These are phyloP conservation scores for Russula earlei DNA, from an alignment of 768 basidiomycete species.

Conservation along the genomic window DNA sequence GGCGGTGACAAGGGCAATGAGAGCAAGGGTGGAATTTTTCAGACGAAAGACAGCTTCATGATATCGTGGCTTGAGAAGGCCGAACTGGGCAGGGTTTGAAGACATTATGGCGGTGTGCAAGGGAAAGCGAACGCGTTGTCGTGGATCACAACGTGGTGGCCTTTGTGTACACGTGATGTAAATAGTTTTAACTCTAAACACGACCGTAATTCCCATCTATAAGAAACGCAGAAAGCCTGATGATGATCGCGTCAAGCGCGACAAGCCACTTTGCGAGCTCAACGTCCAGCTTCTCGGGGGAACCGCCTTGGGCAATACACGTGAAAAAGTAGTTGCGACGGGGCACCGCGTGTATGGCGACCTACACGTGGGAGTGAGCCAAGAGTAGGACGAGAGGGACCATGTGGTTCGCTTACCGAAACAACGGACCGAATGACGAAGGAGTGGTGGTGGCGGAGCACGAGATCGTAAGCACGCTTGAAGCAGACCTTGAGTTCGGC, in stretches of 20 bases:
- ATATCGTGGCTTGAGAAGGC: constrained; percentile 15
- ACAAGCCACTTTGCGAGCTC: constrained; percentile 53
- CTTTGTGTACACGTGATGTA: constrained; percentile 9
- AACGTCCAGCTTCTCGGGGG: constrained; percentile 41
- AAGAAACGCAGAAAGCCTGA: constrained; percentile 43
- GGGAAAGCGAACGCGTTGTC: no score
- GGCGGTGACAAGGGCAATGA: constrained; percentile 6
- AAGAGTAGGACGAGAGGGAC: not conserved
- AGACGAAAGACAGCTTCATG: constrained; percentile 17
- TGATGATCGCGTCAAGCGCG: constrained; percentile 45
- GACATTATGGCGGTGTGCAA: no score
- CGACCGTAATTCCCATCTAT: constrained; percentile 47
- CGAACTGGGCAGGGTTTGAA: constrained; percentile 1
- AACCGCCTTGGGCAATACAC: constrained; percentile 50
- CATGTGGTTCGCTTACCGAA: constrained; percentile 40
- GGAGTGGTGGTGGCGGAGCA: constrained; percentile 56
- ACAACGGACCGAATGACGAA: constrained; percentile 60
- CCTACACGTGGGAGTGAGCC: constrained; percentile 20
- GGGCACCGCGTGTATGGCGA: constrained; percentile 45
- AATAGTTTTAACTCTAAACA: constrained; percentile 28
- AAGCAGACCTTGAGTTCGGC: constrained; percentile 60
- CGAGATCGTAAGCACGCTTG: constrained; percentile 58
- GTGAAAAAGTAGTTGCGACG: constrained; percentile 52
- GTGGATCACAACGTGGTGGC: not conserved
- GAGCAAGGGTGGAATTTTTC: constrained; percentile 10